phyloP scores from a whole-genome alignment of 495 filamentous ascomycete genomes.

The Neurospora tetraspora region DNA sequence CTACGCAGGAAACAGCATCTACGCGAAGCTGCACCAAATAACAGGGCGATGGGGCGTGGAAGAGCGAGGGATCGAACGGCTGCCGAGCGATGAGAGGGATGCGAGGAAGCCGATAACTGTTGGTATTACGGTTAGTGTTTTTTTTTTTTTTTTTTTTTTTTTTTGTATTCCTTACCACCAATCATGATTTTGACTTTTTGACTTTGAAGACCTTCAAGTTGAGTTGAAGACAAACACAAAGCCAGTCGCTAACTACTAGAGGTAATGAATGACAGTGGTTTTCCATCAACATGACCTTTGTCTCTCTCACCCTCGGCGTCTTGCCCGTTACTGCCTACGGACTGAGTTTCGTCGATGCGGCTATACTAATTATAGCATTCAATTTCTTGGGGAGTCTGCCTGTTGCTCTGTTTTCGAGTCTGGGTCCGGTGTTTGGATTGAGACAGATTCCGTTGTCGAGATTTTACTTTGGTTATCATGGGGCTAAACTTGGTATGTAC shows the following conservation, averaged over 20 bases:
- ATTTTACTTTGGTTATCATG: conserved; percentile 70
- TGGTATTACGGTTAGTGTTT: conserved; percentile 56
- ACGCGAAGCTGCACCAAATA: conserved; percentile 59
- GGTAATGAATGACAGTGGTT: conserved; percentile 52
- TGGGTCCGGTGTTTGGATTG: conserved; percentile 67
- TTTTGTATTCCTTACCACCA: no score
- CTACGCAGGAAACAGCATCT: conserved; percentile 47
- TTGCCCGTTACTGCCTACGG: conserved; percentile 56
- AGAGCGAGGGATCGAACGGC: conserved; percentile 71
- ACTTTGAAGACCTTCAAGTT: no score
- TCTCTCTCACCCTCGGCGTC: conserved; percentile 71
- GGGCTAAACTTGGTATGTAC: conserved; percentile 59
- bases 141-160: not conserved
- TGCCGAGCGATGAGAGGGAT: conserved; percentile 62
- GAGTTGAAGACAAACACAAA: not conserved
- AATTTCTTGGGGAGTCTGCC: conserved; percentile 66
- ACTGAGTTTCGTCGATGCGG: conserved; percentile 68
- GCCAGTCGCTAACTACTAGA: conserved; percentile 2
- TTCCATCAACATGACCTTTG: conserved; percentile 75
- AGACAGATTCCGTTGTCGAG: conserved; percentile 81
- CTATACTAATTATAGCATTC: conserved; percentile 62
- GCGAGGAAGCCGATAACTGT: conserved; percentile 58
- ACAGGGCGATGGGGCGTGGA: conserved; percentile 64
- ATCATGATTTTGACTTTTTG: no score
- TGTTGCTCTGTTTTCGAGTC: conserved; percentile 72